phyloP scores from a whole-genome alignment of 192 early-diverging fungal species.

The Backusella luteola region DNA sequence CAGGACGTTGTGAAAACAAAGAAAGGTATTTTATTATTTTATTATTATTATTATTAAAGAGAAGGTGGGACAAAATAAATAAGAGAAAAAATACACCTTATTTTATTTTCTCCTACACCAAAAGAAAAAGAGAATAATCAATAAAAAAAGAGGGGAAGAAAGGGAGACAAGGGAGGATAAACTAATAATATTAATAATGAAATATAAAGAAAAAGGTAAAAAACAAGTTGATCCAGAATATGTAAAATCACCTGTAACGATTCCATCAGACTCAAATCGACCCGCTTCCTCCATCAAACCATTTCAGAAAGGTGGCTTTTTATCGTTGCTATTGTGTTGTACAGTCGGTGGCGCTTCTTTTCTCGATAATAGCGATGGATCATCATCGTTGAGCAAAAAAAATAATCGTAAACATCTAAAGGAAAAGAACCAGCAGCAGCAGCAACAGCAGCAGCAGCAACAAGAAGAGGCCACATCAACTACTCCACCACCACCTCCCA shows the following conservation, averaged over 20 bases:
- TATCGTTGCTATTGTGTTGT: constrained; percentile 27
- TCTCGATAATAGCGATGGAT: constrained; percentile 20
- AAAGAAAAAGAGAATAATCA: background rate
- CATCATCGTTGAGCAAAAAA: background rate
- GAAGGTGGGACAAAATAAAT: constrained; percentile 10
- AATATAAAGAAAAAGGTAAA: constrained; percentile 11
- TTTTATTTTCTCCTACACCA: background rate
- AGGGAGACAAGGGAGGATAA: background rate
- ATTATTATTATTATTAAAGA: background rate
- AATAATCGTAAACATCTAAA: background rate
- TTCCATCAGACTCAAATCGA: constrained; percentile 5
- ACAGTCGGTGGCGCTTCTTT: constrained; percentile 14
- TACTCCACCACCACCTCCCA: background rate
- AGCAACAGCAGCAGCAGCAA: background rate
- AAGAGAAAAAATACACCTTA: background rate
- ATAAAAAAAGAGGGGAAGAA: background rate
- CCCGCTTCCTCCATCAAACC: constrained; percentile 13
- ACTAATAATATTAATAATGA: background rate
- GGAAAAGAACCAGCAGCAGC: constrained; percentile 1
- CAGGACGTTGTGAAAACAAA: background rate
- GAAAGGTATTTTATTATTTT: background rate
- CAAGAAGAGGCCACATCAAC: background rate
- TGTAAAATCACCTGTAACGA: constrained; percentile 12
- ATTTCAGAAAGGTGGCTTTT: constrained; percentile 17
- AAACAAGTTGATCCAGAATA: constrained; percentile 19